Conservation (phyloP, 257 asterid genomes). For the Jacaranda copaia region DNA sequence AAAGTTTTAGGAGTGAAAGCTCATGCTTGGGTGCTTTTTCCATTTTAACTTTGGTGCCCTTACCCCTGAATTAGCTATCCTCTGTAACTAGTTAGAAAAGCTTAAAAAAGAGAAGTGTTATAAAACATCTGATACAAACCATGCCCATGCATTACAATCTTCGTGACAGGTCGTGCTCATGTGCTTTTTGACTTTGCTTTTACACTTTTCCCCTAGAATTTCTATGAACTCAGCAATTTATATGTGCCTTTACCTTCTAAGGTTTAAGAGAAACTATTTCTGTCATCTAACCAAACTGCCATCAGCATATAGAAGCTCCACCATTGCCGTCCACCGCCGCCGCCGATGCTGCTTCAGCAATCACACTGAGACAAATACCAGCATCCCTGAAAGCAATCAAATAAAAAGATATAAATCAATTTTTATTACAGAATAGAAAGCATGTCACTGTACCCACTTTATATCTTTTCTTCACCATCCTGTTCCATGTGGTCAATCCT, state of each 20-base stretch:
- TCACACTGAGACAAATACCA: neutral
- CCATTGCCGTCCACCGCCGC: constrained; percentile 28
- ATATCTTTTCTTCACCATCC: neutral
- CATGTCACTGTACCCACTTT: neutral
- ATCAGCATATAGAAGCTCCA: constrained; percentile 11
- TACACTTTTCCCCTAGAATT: constrained; percentile 5
- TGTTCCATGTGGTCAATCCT: neutral
- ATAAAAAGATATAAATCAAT: neutral
- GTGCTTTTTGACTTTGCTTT: neutral
- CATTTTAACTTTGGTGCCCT: neutral
- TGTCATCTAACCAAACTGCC: neutral
- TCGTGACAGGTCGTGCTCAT: neutral
- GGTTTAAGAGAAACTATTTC: constrained; percentile 4
- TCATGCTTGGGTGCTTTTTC: neutral
- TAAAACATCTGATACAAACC: neutral
- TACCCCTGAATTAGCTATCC: neutral
- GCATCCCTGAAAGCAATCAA: neutral
- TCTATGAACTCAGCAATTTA: constrained; percentile 9
- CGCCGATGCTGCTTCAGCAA: neutral
- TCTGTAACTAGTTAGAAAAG: neutral
- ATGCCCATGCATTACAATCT: constrained; percentile 6
- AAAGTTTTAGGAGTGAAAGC: constrained; percentile 13
- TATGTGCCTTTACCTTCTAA: neutral
- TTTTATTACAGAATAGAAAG: neutral
- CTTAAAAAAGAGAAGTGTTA: neutral